Evolutionary conservation across 768 basidiomycete genomes (phyloP), one percentile per base, ranked within the genome.

Genomic region (Mycena albidolilacea): DNA sequence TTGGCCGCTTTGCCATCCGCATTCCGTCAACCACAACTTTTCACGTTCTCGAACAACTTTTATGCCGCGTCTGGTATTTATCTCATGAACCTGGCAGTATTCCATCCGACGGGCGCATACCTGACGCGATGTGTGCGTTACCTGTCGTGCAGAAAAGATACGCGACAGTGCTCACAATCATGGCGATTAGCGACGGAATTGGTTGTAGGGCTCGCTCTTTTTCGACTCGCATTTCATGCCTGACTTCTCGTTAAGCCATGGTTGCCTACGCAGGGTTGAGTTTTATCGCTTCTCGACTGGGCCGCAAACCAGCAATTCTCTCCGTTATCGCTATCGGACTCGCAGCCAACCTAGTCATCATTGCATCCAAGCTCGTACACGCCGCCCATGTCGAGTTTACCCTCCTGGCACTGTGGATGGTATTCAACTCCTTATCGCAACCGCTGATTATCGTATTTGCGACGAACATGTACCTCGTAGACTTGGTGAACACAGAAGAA

Each of bases 11-110:
- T 1, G 72, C 68, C 12, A 73, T 61, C 63, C 67, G 68, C 2
- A 68, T 73, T 41, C 72, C 68, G 12, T 70, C 72, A n/a, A 73
- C 72, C n/a, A 70, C 72, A 11, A 73, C 72, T n/a, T 70, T 70
- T 23, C 64, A 66, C 68, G 35, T 73, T 46, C 60, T 73, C 39
- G 55, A 73, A 41, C 67, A 70, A 21, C 58, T 73, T 8, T 14
- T 70, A 41, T 73, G 72, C 61, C 68, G 64, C 9, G 9, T 66
- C 14, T 73, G 57, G 63, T 73, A 73, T 44, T 5, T 41, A 0
- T 46, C 67, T 9, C 21, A 66, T 35, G 72, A 70, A 15, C 63
- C 72, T 2, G 54, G 30, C 6, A 48, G 52, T 10, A 55, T 69
- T 5, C 72, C 72, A 2, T 10, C 57, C 21, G 39, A 41, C 8